Evolutionary conservation across 352 stramenopile genomes (phyloP).

Genomic region (Poterioochromonas sp.): DNA sequence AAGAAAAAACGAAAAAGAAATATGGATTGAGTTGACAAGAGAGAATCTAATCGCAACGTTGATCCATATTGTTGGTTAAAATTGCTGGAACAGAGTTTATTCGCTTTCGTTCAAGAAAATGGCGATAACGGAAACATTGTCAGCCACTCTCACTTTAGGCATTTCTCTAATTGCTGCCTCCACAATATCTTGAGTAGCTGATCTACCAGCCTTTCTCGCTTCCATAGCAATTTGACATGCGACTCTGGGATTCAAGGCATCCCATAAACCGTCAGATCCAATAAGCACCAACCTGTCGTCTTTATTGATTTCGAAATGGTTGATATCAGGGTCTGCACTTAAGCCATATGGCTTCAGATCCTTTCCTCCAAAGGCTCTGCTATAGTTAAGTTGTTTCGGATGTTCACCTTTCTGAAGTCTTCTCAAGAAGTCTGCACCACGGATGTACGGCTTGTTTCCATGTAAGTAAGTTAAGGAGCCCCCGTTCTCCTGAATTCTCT

Average conservation of each 20-base stretch:
- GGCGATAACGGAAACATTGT: constrained; percentile 39
- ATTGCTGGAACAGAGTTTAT: too few relatives aligned
- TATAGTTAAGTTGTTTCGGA: constrained; percentile 88
- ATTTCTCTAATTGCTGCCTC: constrained; percentile 30
- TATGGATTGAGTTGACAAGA: too few relatives aligned
- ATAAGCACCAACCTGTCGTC: constrained; percentile 69
- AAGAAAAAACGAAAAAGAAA: too few relatives aligned
- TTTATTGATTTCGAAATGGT: constrained; percentile 50
- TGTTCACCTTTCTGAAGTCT: constrained; percentile 81
- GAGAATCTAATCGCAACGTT: too few relatives aligned
- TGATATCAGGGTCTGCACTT: constrained; percentile 69
- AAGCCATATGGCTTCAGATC: constrained; percentile 88
- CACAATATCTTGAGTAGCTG: constrained; percentile 23
- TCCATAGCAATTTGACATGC: constrained; percentile 37
- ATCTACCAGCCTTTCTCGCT: background rate
- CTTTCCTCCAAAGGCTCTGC: constrained; percentile 73
- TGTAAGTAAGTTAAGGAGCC: constrained; percentile 35
- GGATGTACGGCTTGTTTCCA: constrained; percentile 42
- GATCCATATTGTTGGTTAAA: too few relatives aligned
- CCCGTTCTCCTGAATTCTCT: constrained; percentile 30
- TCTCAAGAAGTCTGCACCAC: constrained; percentile 38
- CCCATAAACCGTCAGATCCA: constrained; percentile 83
- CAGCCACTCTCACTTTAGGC: background rate
- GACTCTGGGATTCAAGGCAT: constrained; percentile 66
- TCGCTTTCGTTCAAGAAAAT: too few relatives aligned